A percentile compares a stretch with the other conserved stretches of the same genome.
Conservation (phyloP, 805 yeast species). For the Yarrowia osloensis region DNA sequence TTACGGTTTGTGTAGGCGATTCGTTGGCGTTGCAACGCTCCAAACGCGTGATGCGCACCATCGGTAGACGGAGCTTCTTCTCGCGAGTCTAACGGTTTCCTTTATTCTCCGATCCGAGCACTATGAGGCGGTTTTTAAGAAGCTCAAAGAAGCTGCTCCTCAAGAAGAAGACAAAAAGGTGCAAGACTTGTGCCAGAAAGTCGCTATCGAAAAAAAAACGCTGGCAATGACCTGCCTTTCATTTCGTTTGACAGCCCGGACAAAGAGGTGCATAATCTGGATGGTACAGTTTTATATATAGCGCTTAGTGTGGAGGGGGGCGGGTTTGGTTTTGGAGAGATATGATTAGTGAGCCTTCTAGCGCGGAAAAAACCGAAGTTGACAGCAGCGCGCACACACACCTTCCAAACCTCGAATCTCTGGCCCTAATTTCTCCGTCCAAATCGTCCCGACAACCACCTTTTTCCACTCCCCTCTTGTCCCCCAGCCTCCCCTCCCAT, state of each 20-base stretch:
- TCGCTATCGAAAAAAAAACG: background rate
- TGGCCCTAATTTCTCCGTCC: background rate
- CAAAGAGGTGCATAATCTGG: conserved; percentile 19
- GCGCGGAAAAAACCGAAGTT: background rate
- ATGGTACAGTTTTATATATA: conserved; percentile 7
- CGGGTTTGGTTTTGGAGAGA: background rate
- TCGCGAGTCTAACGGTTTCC: background rate
- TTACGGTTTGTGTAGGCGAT: background rate
- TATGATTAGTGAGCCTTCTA: conserved; percentile 14
- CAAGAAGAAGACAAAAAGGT: background rate
- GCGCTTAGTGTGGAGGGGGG: conserved; percentile 20
- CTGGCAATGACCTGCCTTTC: conserved; percentile 1
- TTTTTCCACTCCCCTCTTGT: conserved; percentile 8
- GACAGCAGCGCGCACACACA: conserved; percentile 8
- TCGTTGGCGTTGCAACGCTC: background rate
- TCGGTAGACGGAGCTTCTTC: background rate
- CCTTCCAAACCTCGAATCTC: background rate
- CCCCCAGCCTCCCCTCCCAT: background rate
- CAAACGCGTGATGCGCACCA: background rate
- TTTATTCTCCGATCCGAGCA: background rate
- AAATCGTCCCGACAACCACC: background rate
- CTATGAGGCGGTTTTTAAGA: background rate
- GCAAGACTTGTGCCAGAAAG: too few relatives aligned
- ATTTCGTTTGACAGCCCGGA: conserved; percentile 17
- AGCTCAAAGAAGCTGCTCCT: too few relatives aligned